A percentile compares a stretch with the other conserved stretches of the same genome.
phyloP scores from a whole-genome alignment of 805 yeast species.

The Kazachstania africana region DNA sequence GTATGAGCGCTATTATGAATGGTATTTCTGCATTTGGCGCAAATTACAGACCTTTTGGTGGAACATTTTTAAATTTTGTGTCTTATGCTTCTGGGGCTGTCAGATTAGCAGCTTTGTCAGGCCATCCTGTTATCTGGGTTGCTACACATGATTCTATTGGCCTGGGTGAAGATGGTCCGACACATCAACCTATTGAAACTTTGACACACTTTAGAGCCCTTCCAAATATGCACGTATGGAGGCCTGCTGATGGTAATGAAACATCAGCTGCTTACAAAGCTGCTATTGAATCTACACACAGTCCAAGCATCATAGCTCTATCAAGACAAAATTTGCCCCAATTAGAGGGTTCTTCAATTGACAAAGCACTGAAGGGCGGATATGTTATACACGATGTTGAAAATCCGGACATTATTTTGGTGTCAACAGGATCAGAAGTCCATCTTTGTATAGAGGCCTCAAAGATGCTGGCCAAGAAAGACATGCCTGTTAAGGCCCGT shows the following conservation, averaged over 20 bases:
- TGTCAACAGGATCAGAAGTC: slow-evolving; percentile 91
- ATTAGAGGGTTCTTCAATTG: slow-evolving; percentile 82
- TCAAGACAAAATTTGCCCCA: slow-evolving; percentile 88
- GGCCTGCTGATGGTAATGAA: slow-evolving; percentile 92
- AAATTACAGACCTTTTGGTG: slow-evolving; percentile 84
- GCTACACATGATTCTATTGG: slow-evolving; percentile 89
- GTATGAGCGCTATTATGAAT: slow-evolving; percentile 96
- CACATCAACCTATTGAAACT: slow-evolving; percentile 87
- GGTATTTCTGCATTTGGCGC: slow-evolving; percentile 89
- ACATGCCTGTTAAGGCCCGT: slow-evolving; percentile 57
- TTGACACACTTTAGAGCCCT: slow-evolving; percentile 76
- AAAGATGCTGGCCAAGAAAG: slow-evolving; percentile 45
- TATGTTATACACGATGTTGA: slow-evolving; percentile 55
- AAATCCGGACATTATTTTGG: slow-evolving; percentile 60
- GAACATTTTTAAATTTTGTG: slow-evolving; percentile 92
- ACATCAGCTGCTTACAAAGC: slow-evolving; percentile 69
- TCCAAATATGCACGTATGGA: slow-evolving; percentile 77
- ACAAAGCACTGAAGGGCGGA: slow-evolving; percentile 92
- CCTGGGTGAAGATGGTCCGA: slow-evolving; percentile 89
- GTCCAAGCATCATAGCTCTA: slow-evolving; percentile 67
- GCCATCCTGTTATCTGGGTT: slow-evolving; percentile 75
- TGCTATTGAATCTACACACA: slow-evolving; percentile 47
- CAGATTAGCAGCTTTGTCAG: slow-evolving; percentile 73
- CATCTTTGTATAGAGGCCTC: slow-evolving; percentile 71
- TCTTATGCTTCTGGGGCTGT: slow-evolving; percentile 81